Evolutionary conservation across 2,329 filamentous ascomycete genomes (phyloP), one percentile per base, ranked within the genome.

Genomic region (Waltergamsia citrina): DNA sequence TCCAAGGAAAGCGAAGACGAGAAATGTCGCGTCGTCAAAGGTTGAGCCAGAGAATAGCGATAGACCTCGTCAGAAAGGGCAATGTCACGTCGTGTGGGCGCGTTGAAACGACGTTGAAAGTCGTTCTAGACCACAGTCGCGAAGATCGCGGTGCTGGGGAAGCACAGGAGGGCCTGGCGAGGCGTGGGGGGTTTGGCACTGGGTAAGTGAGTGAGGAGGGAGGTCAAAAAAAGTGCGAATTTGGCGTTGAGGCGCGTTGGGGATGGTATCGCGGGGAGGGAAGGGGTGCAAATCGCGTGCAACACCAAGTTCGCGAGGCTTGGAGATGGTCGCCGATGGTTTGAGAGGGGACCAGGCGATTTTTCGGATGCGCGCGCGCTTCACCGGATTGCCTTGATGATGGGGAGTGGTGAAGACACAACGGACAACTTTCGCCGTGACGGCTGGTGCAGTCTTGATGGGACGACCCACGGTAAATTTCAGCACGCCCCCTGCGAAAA

Each of bases 241-340:
- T 47, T 46, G 49, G 50, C 50, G 50, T 52, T 48, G 47, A 43
- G 55, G 53, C 55, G 59, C 55, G 58, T 61, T 53, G 56, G 55
- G 55, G 53, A 50, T 48, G 55, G 50, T 59, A 45, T 49, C 52
- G 51, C 49, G 49, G 53, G 57, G 50, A 52, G 48, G 49, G 57
- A 54, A 60, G 57, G 64, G 58, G 59, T 63, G 54, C 56, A 64
- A 69, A 63, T 63, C 62, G 70, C 67, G 69, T 69, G 62, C 60
- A 62, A 65, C 62, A 60, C 58, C 59, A 61, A 62, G 60, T 61
- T 63, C 58, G 62, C 60, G 60, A 60, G 55, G 56, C 64, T 60
- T 66, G 57, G 56, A 59, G 69, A 74, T 73, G 68, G 63, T 55
- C 60, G 59, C 67, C 59, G 69, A 74, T 74, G 69, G 58, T 66